Conservation (phyloP, 768 basidiomycete species). For the Chalciporus pseudorubinellus region DNA sequence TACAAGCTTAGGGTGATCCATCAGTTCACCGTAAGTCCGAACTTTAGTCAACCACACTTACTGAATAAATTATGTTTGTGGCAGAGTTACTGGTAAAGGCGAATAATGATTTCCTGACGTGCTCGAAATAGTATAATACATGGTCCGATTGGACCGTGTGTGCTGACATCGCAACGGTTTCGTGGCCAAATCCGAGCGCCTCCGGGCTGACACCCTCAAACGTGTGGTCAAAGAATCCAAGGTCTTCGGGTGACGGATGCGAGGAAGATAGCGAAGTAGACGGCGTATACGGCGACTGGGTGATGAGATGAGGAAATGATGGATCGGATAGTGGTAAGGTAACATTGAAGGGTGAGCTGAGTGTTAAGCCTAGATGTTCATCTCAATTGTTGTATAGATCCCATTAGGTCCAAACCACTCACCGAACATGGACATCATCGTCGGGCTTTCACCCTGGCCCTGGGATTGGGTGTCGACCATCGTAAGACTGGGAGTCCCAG, state of each 20-base stretch:
- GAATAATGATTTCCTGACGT: constrained; percentile 65
- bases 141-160: constrained; percentile 54
- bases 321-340: constrained; percentile 28
- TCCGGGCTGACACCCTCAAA: constrained; percentile 36
- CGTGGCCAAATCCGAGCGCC: constrained; percentile 28
- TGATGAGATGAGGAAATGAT: constrained; percentile 26
- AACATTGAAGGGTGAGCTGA: constrained; percentile 32
- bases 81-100: constrained; percentile 61
- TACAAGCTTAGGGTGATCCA: constrained; percentile 38
- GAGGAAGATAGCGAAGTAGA: constrained; percentile 33
- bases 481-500: constrained; percentile 18
- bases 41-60: constrained; percentile 35
- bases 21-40: constrained; percentile 17
- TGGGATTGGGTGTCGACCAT: constrained; percentile 20
- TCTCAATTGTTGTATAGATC: constrained; percentile 11
- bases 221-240: constrained; percentile 30
- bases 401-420: neutral
- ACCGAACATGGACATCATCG: constrained; percentile 31
- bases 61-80: constrained; percentile 63
- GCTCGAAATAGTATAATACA: constrained; percentile 72
- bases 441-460: constrained; percentile 23
- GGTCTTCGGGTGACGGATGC: constrained; percentile 34
- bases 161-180: constrained; percentile 26
- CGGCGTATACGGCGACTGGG: constrained; percentile 35
- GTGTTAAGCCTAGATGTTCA: constrained; percentile 19